Evolutionary conservation across 345 rosid species (phyloP).

Genomic region (Geranium rotundifolium): DNA sequence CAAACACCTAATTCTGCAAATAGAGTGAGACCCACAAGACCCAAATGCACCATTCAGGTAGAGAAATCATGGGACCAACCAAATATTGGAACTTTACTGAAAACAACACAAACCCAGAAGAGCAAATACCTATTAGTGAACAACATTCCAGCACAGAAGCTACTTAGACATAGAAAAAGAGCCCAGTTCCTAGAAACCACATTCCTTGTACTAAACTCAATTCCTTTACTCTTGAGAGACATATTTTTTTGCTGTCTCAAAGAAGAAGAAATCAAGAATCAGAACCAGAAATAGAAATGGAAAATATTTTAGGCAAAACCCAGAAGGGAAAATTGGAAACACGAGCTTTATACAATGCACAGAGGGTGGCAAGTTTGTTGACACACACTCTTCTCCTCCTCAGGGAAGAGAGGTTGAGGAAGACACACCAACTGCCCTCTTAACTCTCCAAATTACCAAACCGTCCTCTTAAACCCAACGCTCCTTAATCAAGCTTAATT

Average conservation of each 20-base stretch:
- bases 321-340: too few relatives aligned
- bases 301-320: too few relatives aligned
- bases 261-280: too few relatives aligned
- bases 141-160: constrained; percentile 72
- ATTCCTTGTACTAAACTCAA: constrained; percentile 28
- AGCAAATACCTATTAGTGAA: constrained; percentile 61
- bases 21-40: constrained; percentile 6
- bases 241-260: constrained; percentile 15
- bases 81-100: constrained; percentile 2
- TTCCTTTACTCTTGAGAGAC: constrained; percentile 53
- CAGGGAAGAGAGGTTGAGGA: too few relatives aligned
- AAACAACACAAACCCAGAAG: constrained; percentile 7
- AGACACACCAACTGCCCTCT: too few relatives aligned
- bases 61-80: background rate
- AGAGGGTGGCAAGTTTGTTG: too few relatives aligned
- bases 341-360: too few relatives aligned
- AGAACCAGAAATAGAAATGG: too few relatives aligned
- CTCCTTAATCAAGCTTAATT: too few relatives aligned
- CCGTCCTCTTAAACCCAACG: too few relatives aligned
- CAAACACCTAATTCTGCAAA: background rate
- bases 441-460: too few relatives aligned
- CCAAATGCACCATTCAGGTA: constrained; percentile 7
- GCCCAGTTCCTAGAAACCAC: constrained; percentile 42
- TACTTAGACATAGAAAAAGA: constrained; percentile 46
- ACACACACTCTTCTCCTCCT: too few relatives aligned